Evolutionary conservation across 2,329 filamentous ascomycete genomes (phyloP), one percentile per base, ranked within the genome.

Genomic region (Chrysosporium keratinophilum): DNA sequence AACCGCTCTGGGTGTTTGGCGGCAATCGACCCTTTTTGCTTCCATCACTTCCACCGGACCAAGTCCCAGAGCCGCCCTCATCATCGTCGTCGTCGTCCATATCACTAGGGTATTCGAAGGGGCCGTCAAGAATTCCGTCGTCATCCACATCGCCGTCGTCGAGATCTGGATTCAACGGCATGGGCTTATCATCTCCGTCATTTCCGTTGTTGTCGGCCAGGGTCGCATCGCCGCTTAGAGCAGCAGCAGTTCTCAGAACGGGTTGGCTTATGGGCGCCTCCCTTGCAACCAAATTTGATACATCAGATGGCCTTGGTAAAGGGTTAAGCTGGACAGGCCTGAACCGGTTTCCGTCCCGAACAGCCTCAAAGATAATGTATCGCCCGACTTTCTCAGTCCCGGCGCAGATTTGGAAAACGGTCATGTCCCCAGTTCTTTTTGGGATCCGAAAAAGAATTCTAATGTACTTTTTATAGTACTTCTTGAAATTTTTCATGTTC

Each of bases 401-500:
- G 4, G 48, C 48, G 31, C 48, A 50, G 7, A 50, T 50, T 35
- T 50, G 48, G 15, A 50, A 50, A 34, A 50, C 48, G n/a, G 48
- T 20, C 48, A 50, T 14, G 2, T 50, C 48, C 9, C 48, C 48
- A 14, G 48, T 50, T n/a, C 34, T 50, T 39, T 50, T 50, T 1
- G 48, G 48, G 17, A 50, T 50, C 6, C 48, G 48, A 15, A 50
- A 34, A 12, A 50, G 12, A 15, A 50, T 20, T 12, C 28, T 50
- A 28, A 50, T 31, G 15, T 50, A 50, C 34, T 50, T 50, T 10
- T 50, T 50, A 20, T 42, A 50, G 28, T 50, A 42, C 20, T 50
- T 50, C 17, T 20, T 17, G n/a, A 42, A 50, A 23, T 42, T 43
- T 14, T 43, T 50, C 20, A 42, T 33, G 39, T 50, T 50, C 48